These are phyloP conservation scores for Sarocladium strictum DNA, from an alignment of 2,329 filamentous ascomycete genomes.

Conservation along the genomic window DNA sequence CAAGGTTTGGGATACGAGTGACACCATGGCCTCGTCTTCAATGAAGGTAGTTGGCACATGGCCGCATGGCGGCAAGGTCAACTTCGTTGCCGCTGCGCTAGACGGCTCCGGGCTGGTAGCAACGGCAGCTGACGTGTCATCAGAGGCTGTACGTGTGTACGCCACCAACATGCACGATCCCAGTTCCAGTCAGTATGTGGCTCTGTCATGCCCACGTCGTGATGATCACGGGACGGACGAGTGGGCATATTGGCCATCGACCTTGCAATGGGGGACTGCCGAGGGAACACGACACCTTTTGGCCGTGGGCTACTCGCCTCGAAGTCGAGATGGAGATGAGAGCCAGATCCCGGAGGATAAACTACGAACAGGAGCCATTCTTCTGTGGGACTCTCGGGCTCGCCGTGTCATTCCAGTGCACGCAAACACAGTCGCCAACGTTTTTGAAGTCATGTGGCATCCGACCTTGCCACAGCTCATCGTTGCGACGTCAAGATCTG, in stretches of 20 bases:
- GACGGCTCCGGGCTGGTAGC: constrained; percentile 45
- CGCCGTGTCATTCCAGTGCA: constrained; percentile 40
- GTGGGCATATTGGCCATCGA: constrained; percentile 59
- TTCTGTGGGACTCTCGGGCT: constrained; percentile 48
- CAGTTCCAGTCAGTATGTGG: constrained; percentile 27
- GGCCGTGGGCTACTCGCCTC: constrained; percentile 57
- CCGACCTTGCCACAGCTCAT: constrained; percentile 47
- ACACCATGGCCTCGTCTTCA: constrained; percentile 19
- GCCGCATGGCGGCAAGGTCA: constrained; percentile 52
- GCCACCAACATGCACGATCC: constrained; percentile 32
- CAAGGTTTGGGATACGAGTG: constrained; percentile 48
- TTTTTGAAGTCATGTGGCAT: constrained; percentile 62
- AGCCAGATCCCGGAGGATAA: constrained; percentile 53
- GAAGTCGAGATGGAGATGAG: constrained; percentile 45
- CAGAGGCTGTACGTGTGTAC: constrained; percentile 53
- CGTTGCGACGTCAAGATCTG: constrained; percentile 50
- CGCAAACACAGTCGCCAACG: constrained; percentile 49
- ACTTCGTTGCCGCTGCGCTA: constrained; percentile 53
- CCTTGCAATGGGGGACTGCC: constrained; percentile 54
- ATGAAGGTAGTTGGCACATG: constrained; percentile 44
- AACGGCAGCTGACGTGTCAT: constrained; percentile 51
- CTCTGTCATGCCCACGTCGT: constrained; percentile 35
- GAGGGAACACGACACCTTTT: constrained; percentile 42
- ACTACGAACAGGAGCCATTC: constrained; percentile 52
- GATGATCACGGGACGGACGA: constrained; percentile 32